Evolutionary conservation across 2,329 filamentous ascomycete genomes (phyloP).

Genomic region (Drechslerella coelobrocha): DNA sequence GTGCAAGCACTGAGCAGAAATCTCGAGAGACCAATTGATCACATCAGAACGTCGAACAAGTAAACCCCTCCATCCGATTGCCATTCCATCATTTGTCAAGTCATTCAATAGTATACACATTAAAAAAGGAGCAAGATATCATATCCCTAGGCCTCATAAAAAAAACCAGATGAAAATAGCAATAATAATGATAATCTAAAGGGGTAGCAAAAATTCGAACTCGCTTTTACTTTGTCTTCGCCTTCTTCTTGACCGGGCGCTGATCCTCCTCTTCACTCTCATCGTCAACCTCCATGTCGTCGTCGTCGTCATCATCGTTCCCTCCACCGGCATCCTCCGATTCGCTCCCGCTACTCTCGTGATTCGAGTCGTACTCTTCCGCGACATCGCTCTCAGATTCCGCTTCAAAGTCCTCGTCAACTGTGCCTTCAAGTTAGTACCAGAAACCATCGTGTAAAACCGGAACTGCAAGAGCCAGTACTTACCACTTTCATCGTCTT

Average conservation of each 20-base stretch:
- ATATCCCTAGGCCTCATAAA: too few relatives aligned
- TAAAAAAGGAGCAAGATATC: too few relatives aligned
- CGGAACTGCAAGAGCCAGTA: not conserved
- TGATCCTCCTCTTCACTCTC: constrained; percentile 61
- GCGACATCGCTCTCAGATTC: constrained; percentile 94
- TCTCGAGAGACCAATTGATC: too few relatives aligned
- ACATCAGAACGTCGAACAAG: too few relatives aligned
- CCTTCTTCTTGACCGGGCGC: constrained; percentile 59
- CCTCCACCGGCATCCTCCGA: constrained; percentile 70
- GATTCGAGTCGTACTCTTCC: constrained; percentile 91
- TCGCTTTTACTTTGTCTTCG: constrained; percentile 54
- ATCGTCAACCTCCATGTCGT: constrained; percentile 61
- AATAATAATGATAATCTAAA: too few relatives aligned
- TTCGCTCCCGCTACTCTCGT: constrained; percentile 80
- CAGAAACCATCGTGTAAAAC: not conserved
- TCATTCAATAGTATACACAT: too few relatives aligned
- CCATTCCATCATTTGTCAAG: too few relatives aligned
- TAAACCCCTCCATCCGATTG: too few relatives aligned
- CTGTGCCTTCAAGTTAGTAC: constrained; percentile 62
- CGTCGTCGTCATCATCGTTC: constrained; percentile 64
- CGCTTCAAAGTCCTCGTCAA: constrained; percentile 93
- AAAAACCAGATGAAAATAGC: too few relatives aligned
- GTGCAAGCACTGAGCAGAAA: too few relatives aligned
- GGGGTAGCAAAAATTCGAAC: too few relatives aligned
- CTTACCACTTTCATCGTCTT: constrained; percentile 75